phyloP scores from a whole-genome alignment of 352 stramenopile species.

The Pythium sukuiense region DNA sequence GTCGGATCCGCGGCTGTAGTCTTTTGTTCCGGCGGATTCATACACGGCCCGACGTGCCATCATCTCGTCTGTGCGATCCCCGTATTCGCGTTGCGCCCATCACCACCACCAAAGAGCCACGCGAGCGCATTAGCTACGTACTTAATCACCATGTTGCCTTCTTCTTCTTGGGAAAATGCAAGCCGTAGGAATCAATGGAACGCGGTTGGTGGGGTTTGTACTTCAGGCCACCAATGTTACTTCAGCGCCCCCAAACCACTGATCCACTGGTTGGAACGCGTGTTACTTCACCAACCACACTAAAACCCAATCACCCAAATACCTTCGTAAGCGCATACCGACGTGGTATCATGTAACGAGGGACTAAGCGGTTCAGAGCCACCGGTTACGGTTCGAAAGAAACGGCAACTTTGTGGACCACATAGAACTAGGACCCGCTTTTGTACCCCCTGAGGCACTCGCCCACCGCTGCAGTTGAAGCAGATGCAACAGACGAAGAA shows the following conservation, averaged over 20 bases:
- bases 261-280: conserved; percentile 84
- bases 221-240: conserved; percentile 38
- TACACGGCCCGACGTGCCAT: not conserved
- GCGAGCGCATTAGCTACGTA: conserved; percentile 43
- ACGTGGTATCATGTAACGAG: conserved; percentile 9
- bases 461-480: not conserved
- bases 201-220: conserved; percentile 28
- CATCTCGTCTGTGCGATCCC: conserved; percentile 1
- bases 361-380: conserved; percentile 19
- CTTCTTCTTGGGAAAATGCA: conserved; percentile 90
- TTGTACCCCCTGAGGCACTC: conserved; percentile 3
- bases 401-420: conserved; percentile 12
- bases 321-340: not conserved
- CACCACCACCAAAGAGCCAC: not conserved
- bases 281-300: conserved; percentile 44
- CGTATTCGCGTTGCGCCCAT: not conserved
- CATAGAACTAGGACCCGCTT: conserved; percentile 10
- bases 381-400: conserved; percentile 10
- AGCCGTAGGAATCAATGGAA: conserved; percentile 68
- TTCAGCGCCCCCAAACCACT: conserved; percentile 44
- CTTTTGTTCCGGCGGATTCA: not conserved
- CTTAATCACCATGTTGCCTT: conserved; percentile 91
- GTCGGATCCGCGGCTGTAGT: not conserved
- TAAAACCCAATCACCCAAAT: conserved; percentile 28
- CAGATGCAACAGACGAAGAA: not conserved